Evolutionary conservation across 2,329 filamentous ascomycete species (phyloP), one percentile per base, ranked within the genome.

Genomic region (Botrytis byssoidea): DNA sequence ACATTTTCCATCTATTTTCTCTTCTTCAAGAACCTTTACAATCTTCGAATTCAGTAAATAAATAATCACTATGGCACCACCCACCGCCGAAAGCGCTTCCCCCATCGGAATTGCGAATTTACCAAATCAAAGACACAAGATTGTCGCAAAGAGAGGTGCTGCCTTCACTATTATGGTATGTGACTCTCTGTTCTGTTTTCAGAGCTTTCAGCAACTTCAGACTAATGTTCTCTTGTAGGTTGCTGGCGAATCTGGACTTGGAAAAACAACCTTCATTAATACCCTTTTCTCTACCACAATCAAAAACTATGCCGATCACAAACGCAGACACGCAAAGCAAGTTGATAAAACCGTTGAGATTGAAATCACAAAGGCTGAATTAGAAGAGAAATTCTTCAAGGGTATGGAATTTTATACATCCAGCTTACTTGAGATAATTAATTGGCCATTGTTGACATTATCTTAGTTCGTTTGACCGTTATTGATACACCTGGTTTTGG

Each of bases 381-480:
- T 99, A 77, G 96, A 99, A 87, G 96, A 99, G 92, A 99, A 99
- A 88, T 99, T 99, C 89, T 99, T 99, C 92, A 99, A 99, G 90
- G 95, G 95, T 98, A 87, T 74, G 82, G 32, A 42, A 57, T 32
- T 25, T n/a, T 32, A 69, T 42, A 69, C 29, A 70, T 63, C 46
- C 46, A 42, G 16, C 18, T 4, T 44, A 48, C 48, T 32, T 42
- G 35, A 37, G 51, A n/a, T 42, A 29, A 59, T 46, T 44, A 71
- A 51, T 18, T 75, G 63, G 42, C 35, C 48, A 42, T 61, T 64
- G 71, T 75, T 79, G 72, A 79, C 74, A 76, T 57, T 75, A 75
- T 71, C 75, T 71, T 82, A 98, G 96, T 99, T 83, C 96, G 96
- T 83, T 87, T 99, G 82, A 99, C 96, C 77, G 96, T 99, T 82